Base-by-base conservation (phyloP, 768 basidiomycete genomes). In the Suillus alpinus region DNA sequence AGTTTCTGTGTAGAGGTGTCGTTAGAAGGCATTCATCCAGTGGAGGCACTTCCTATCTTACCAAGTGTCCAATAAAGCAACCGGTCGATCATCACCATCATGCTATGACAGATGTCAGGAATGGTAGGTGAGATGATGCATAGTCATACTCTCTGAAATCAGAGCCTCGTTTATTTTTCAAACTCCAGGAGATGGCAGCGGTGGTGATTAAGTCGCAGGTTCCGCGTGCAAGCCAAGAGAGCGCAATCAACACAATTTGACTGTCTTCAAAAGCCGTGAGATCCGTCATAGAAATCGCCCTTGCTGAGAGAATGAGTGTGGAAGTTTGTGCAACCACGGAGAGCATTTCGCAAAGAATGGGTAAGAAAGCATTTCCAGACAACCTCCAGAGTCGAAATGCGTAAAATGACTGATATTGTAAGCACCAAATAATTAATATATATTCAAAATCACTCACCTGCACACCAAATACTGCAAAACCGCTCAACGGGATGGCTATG, bases 181-280 rank as follows among this genome's bases (percentile, higher is more conserved):
- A 36, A 37, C 23, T 13, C 31, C 46, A 60, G 23, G 43, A 34
- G 20, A 60, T 12, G 6, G 55, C 40, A 6, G 26, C 39, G 3
- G 59, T 60, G n/a, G 56, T 60, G 20, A 9, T 58, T 7, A 43
- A 26, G 41, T 60, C 59, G n/a, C 59, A 60, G 1, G 16, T 9
- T 18, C 20, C 59, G 13, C 43, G 32, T 12, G 43, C 23, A 14
- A 43, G 8, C 26, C 44, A 31, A 9, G 43, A 32, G 12, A 60
- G 41, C 32, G 32, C 34, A 18, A 56, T 32, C 40, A 40, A 9
- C 26, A 13, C 26, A 39, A 23, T 23, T 18, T 56, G 32, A 18
- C 36, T 41, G 6, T 36, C 13, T 34, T 20, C 32, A 43, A 43
- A 60, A 26, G 31, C 16, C 18, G 4, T 13, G 34, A 60, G 6